These are phyloP conservation scores for Pseudogymnoascus sp. DNA, from an alignment of 2,329 filamentous ascomycete species.

Conservation along the genomic window DNA sequence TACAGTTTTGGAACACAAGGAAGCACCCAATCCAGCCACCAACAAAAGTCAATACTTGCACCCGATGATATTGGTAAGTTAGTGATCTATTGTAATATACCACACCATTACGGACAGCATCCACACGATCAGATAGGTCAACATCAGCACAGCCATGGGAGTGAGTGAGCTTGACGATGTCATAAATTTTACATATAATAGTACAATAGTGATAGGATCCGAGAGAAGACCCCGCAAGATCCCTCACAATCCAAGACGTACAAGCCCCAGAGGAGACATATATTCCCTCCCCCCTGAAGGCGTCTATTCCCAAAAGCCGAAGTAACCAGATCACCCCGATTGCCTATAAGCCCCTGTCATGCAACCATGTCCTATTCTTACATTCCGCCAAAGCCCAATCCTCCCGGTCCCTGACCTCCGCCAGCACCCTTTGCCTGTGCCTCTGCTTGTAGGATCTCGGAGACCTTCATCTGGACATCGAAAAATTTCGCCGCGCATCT, in stretches of 20 bases:
- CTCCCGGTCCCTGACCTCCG: conserved; percentile 36
- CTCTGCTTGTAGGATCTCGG: conserved; percentile 90
- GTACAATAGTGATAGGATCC: background rate
- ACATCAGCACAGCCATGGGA: background rate
- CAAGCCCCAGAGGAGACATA: background rate
- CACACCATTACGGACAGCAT: background rate
- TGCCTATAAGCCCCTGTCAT: background rate
- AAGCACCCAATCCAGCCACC: background rate
- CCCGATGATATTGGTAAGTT: background rate
- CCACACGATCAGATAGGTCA: background rate
- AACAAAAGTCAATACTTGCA: background rate
- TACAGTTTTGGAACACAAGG: background rate
- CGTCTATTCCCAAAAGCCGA: conserved; percentile 1
- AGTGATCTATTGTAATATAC: background rate
- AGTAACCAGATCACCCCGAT: conserved; percentile 4
- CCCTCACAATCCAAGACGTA: background rate
- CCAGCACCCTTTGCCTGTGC: conserved; percentile 57
- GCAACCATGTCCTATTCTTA: conserved; percentile 24
- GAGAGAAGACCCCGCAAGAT: background rate
- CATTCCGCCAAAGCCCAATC: conserved; percentile 40
- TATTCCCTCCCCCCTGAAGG: background rate
- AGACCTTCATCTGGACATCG: conserved; percentile 95
- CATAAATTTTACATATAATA: conserved; percentile 5
- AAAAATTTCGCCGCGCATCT: conserved; percentile 98
- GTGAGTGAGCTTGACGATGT: background rate